These are phyloP conservation scores for Ichthyophonus hoferi DNA, from an alignment of 208 protist species.

Conservation along the genomic window DNA sequence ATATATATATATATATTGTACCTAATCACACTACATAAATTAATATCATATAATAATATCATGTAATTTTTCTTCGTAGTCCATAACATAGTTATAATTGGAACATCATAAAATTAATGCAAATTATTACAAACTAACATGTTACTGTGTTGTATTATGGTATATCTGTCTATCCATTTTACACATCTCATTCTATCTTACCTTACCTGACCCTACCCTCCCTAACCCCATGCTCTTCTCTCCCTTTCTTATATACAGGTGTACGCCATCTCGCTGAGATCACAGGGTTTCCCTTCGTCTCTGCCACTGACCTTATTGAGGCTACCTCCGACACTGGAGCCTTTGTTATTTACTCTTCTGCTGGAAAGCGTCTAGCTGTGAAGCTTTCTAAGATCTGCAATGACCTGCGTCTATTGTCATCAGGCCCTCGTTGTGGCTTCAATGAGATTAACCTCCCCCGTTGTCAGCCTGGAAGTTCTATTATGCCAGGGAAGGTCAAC, in stretches of 20 bases:
- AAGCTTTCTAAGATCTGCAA: slow-evolving; percentile 81
- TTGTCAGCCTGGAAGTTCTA: slow-evolving; percentile 78
- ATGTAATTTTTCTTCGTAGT: too few species aligned
- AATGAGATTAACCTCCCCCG: slow-evolving; percentile 66
- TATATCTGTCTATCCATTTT: too few species aligned
- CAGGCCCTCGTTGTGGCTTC: slow-evolving; percentile 73
- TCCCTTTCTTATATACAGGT: slow-evolving; percentile 27
- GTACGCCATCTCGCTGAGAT: slow-evolving; percentile 49
- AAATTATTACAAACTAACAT: too few species aligned
- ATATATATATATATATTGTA: too few species aligned
- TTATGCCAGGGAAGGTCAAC: slow-evolving; percentile 78
- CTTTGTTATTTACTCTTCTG: slow-evolving; percentile 59
- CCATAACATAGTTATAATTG: too few species aligned
- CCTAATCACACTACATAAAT: too few species aligned
- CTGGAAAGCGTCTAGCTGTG: slow-evolving; percentile 69
- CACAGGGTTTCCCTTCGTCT: slow-evolving; percentile 64
- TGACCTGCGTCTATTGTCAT: slow-evolving; percentile 72
- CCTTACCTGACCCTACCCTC: too few species aligned
- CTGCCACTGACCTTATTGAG: slow-evolving; percentile 69
- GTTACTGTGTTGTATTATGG: too few species aligned
- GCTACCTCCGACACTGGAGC: slow-evolving; percentile 68
- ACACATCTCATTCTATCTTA: too few species aligned
- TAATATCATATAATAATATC: too few species aligned
- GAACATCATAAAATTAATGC: too few species aligned
- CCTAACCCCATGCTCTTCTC: background rate